These are phyloP conservation scores for Gryganskiella cystojenkinii DNA, from an alignment of 192 early-diverging fungal genomes.

Conservation along the genomic window DNA sequence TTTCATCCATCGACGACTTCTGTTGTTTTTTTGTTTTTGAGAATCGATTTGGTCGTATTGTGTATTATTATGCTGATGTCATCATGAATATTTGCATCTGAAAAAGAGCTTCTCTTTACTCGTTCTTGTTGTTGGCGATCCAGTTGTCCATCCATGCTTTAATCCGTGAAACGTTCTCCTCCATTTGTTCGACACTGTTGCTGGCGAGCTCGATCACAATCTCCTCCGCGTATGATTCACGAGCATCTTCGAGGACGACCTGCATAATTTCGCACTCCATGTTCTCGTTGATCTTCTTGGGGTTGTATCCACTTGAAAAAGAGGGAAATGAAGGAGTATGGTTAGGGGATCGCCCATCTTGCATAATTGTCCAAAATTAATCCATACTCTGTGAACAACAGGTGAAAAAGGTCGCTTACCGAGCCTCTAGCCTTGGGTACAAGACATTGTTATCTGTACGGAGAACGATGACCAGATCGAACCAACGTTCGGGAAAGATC, in stretches of 20 bases:
- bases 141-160: conserved; percentile 75
- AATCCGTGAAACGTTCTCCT: conserved; percentile 87
- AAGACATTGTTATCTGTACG: conserved; percentile 81
- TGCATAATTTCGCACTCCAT: conserved; percentile 98
- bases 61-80: too few species aligned
- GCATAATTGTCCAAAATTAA: conserved; percentile 4
- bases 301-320: conserved; percentile 73
- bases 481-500: conserved; percentile 98
- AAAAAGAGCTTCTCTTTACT: too few species aligned
- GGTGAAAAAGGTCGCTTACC: conserved; percentile 55
- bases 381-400: not conserved
- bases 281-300: conserved; percentile 92
- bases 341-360: too few species aligned
- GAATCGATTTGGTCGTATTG: too few species aligned
- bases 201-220: conserved; percentile 85
- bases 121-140: conserved; percentile 51
- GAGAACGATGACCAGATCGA: conserved; percentile 95
- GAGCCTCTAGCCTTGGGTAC: conserved; percentile 81
- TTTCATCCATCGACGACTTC: too few species aligned
- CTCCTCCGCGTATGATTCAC: conserved; percentile 81
- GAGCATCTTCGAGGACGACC: conserved; percentile 90
- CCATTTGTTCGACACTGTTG: conserved; percentile 91
- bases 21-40: too few species aligned
- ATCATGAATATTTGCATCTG: too few species aligned
- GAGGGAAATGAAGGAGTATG: not conserved